A percentile compares a stretch with the other conserved stretches of the same genome.
Evolutionary conservation across 2,329 filamentous ascomycete species (phyloP).

Genomic region (Cladosporium sp.): DNA sequence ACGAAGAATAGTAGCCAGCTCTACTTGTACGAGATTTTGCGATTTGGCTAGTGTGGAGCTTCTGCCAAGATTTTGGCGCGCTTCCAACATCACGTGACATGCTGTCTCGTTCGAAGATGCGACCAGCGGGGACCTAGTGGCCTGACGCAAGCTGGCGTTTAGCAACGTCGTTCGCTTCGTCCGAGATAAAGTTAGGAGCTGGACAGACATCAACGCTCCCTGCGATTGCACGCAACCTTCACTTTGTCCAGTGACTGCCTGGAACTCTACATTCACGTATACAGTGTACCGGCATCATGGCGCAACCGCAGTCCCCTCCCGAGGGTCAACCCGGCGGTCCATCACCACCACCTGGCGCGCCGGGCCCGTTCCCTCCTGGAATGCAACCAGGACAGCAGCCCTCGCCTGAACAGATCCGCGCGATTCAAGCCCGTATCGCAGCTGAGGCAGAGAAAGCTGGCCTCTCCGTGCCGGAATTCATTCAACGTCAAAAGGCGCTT

Average conservation of each 20-base stretch:
- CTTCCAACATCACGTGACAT: no score
- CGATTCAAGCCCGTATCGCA: slow-evolving; percentile 78
- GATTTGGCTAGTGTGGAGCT: no score
- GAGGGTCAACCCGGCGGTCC: not conserved
- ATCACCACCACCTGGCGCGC: slow-evolving; percentile 1
- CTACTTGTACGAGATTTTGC: no score
- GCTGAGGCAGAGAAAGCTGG: slow-evolving; percentile 80
- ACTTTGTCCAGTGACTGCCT: not conserved
- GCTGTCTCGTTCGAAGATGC: no score
- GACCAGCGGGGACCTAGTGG: not conserved
- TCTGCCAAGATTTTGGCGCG: no score
- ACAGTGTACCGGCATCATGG: slow-evolving; percentile 15
- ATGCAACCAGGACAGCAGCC: slow-evolving; percentile 50
- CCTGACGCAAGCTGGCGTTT: slow-evolving; percentile 1
- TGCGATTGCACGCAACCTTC: not conserved
- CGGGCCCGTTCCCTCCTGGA: slow-evolving; percentile 10
- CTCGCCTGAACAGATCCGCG: slow-evolving; percentile 77
- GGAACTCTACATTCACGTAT: not conserved
- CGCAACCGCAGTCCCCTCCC: slow-evolving; percentile 16
- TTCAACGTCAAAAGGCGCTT: slow-evolving; percentile 52
- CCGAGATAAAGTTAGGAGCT: not conserved
- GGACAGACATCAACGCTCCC: not conserved
- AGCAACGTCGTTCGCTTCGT: slow-evolving; percentile 1
- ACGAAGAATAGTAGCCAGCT: not conserved
- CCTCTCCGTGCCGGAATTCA: slow-evolving; percentile 80